Percentiles rank a stretch among this genome's conserved stretches.
Evolutionary conservation across 805 yeast genomes (phyloP).

Genomic region (Saccharomyces paradoxus): DNA sequence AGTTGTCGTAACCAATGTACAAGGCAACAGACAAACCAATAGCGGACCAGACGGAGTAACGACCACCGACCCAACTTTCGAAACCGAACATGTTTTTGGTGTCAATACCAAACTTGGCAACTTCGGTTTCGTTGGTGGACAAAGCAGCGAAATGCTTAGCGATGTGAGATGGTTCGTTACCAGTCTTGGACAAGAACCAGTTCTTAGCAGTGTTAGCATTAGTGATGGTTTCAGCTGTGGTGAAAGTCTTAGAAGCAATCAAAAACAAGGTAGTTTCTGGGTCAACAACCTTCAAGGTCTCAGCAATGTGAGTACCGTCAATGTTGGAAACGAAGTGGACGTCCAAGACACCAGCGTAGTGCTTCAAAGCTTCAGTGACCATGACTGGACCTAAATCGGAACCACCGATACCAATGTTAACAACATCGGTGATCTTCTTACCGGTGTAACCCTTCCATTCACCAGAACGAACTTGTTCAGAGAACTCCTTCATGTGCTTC

Average conservation of each 20-base stretch:
- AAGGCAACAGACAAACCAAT: constrained; percentile 93
- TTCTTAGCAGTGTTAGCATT: constrained; percentile 91
- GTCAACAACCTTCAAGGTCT: constrained; percentile 64
- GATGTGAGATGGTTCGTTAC: constrained; percentile 52
- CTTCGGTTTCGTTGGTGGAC: constrained; percentile 88
- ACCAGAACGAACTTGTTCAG: constrained; percentile 84
- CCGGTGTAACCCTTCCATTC: constrained; percentile 97
- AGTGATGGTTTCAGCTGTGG: constrained; percentile 96
- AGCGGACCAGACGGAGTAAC: constrained; percentile 99
- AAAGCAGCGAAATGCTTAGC: constrained; percentile 97
- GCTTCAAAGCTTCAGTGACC: constrained; percentile 97
- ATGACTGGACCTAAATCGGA: constrained; percentile 98
- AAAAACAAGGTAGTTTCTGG: constrained; percentile 90
- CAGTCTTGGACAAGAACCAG: constrained; percentile 78
- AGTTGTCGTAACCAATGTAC: constrained; percentile 92
- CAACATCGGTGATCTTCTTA: constrained; percentile 84
- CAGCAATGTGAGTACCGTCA: constrained; percentile 96
- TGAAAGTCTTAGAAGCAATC: constrained; percentile 95
- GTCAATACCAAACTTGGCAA: constrained; percentile 92
- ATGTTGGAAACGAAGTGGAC: constrained; percentile 96
- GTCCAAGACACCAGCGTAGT: constrained; percentile 65
- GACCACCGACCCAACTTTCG: constrained; percentile 98
- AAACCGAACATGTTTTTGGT: constrained; percentile 97
- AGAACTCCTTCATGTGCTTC: constrained; percentile 93
- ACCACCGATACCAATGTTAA: constrained; percentile 98